Percentiles rank a stretch among this genome's conserved stretches.
These are phyloP conservation scores for Amorphotheca resinae DNA, from an alignment of 495 filamentous ascomycete species.

Conservation along the genomic window DNA sequence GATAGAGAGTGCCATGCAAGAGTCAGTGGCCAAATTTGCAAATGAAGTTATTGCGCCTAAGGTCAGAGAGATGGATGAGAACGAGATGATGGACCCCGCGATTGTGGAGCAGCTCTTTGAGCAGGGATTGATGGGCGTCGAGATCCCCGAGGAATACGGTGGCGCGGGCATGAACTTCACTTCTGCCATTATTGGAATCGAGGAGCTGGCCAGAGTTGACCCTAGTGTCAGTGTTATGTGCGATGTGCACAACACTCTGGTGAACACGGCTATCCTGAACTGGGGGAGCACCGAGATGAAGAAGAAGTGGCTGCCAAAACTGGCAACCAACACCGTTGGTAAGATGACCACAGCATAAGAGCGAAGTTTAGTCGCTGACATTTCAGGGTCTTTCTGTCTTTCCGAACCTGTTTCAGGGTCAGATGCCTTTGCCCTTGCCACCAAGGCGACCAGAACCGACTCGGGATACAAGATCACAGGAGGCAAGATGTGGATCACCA, in stretches of 20 bases:
- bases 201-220: constrained; percentile 90
- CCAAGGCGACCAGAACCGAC: constrained; percentile 62
- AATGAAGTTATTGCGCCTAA: constrained; percentile 79
- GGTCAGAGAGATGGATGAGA: constrained; percentile 95
- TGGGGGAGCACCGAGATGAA: constrained; percentile 65
- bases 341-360: not conserved
- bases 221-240: constrained; percentile 88
- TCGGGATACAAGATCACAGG: constrained; percentile 79
- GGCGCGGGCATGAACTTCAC: constrained; percentile 99
- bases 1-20: constrained; percentile 76
- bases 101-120: constrained; percentile 91
- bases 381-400: constrained; percentile 77
- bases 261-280: constrained; percentile 86
- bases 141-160: constrained; percentile 94
- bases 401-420: constrained; percentile 89
- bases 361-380: constrained; percentile 1
- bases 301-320: constrained; percentile 71
- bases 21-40: constrained; percentile 84
- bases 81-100: constrained; percentile 79
- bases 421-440: constrained; percentile 91
- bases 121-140: constrained; percentile 93
- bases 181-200: constrained; percentile 86
- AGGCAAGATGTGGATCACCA: constrained; percentile 99
- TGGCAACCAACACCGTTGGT: constrained; percentile 74
- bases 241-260: constrained; percentile 95